Base-by-base conservation (phyloP, 805 yeast species). In the Hanseniaspora jakobsenii region DNA sequence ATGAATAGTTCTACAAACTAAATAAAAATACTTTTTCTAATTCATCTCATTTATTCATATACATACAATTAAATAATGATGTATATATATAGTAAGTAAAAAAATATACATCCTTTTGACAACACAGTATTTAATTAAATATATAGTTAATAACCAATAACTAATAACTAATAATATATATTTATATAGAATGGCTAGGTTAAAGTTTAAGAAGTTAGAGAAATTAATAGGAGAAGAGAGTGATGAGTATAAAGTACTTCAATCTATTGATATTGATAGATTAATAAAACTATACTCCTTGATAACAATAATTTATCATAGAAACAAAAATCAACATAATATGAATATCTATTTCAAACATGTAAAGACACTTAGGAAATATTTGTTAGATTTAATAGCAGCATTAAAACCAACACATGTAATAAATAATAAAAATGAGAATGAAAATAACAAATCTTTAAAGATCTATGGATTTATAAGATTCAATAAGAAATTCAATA, bases 281-380 rank as follows among this genome's bases (percentile, higher is more conserved):
- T 41, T 72, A 3, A 51, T 52, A 30, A 65, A 59, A 37, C 95
- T 86, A 60, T 72, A 62, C 42, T 69, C 71, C 19, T 53, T 82
- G 3, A 58, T 84, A 3, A 80, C 75, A 50, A 59, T 84, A 31
- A 50, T 83, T 3, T 75, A 79, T 55, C 83, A 79, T 53, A 66
- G 94, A 50, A 80, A 78, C 59, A 66, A 69, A 42, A 83, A 83
- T 57, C 95, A 86, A 57, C 94, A 84, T 55, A 64, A 77, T 3
- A 70, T 69, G 6, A 71, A 83, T 24, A 54, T 56, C 7, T 86
- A 95, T 95, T 86, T 94, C 89, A 70, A 65, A 48, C 69, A 73
- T 48, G 62, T 86, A 32, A 70, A 75, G 49, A 69, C 77, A 8
- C 53, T 84, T 22, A 81, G 80, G 52, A 68, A 94, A 32, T 64